Evolutionary conservation across 768 basidiomycete species (phyloP), one percentile per base, ranked within the genome.

Genomic region (Leccinellum rugosiceps): DNA sequence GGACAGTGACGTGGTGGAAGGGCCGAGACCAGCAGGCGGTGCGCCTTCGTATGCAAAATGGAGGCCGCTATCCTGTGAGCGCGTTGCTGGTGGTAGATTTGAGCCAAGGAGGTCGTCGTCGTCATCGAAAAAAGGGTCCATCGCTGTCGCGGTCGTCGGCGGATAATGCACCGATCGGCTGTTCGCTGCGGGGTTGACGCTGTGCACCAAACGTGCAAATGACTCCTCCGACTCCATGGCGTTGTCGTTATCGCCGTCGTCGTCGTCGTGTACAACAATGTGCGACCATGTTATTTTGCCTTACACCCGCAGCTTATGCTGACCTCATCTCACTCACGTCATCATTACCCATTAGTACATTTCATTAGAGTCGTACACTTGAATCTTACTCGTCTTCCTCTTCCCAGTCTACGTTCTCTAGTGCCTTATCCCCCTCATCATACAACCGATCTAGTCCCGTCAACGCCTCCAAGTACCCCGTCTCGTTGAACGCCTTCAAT

Each of bases 91-190:
- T 9, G 67, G 1, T 62, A 60, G n/a, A 57, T 10, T 48, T 1
- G 56, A n/a, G 19, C 53, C 60, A 38, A 67, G 47, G 3, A 67
- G 60, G 58, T 86, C 83, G 53, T 91, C 89, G 61, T 89, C 87
- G 54, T 88, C 89, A 69, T 92, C 91, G 71, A 93, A 93, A 71
- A 93, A 93, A 0, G 69, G 90, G 73, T 93, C 91, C 74, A 93
- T 77, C 58, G 38, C 38, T 38, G 38, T 3, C 9, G 62, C 15
- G 11, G 21, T 51, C 75, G 72, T 55, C 28, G 87, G 86, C 15
- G 87, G 86, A 68, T 88, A 87, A 52, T 80, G 79, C 2, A 54
- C 23, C 15, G 58, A 56, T 49, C 58, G 59, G 30, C 19, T 57
- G 38, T 26, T 52, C 4, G 60, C 60, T 8, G 70, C 70, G 7